phyloP scores from a whole-genome alignment of 208 protist species.

The Wallacemonas rigidus region DNA sequence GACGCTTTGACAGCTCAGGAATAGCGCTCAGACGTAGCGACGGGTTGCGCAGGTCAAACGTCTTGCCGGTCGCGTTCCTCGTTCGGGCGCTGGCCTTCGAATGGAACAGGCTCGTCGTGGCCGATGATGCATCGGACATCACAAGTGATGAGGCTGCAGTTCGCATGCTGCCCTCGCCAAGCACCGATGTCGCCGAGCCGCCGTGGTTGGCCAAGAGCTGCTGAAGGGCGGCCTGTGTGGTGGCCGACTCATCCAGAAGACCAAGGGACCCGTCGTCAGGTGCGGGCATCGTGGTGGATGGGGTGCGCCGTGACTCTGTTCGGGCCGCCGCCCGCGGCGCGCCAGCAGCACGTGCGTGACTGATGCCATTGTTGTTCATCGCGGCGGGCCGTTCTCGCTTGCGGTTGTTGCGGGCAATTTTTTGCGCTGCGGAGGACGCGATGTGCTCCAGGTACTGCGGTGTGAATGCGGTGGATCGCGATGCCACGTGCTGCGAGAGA shows the following conservation, averaged over 20 bases:
- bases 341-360: conserved; percentile 14
- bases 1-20: conserved; percentile 34
- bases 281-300: not conserved
- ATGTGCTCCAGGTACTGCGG: conserved; percentile 75
- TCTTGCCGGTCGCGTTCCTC: not conserved
- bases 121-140: not conserved
- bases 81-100: conserved; percentile 18
- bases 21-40: conserved; percentile 44
- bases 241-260: conserved; percentile 19
- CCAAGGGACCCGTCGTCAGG: conserved; percentile 14
- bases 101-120: not conserved
- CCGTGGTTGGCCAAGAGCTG: conserved; percentile 6
- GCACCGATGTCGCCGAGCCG: not conserved
- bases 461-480: conserved; percentile 47
- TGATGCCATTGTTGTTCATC: not conserved
- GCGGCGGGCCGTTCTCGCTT: conserved; percentile 34
- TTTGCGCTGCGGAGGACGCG: conserved; percentile 43
- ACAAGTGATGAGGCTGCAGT: not conserved
- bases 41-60: conserved; percentile 31
- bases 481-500: conserved; percentile 54
- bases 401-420: conserved; percentile 33
- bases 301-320: conserved; percentile 20
- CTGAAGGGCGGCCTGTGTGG: conserved; percentile 1
- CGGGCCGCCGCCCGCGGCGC: conserved; percentile 9
- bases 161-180: not conserved